phyloP scores from a whole-genome alignment of 768 basidiomycete genomes.

The Leccinum broughii region DNA sequence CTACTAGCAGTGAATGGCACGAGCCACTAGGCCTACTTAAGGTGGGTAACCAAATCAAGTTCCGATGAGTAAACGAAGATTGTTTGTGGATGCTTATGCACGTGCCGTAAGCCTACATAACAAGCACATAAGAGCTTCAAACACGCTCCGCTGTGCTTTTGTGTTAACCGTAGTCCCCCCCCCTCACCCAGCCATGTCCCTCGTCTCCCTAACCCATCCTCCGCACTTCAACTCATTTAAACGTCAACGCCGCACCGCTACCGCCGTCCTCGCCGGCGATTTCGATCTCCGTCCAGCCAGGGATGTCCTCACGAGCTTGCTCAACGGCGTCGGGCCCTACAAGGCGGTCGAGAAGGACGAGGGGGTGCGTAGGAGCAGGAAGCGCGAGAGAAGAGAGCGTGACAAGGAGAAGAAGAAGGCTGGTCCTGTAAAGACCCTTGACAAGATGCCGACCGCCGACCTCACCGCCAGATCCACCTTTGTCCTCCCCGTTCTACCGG shows the following conservation, averaged over 20 bases:
- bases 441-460: constrained; percentile 31
- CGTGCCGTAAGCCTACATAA: constrained; percentile 38
- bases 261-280: constrained; percentile 70
- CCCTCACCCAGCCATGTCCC: constrained; percentile 21
- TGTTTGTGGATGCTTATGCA: constrained; percentile 39
- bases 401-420: constrained; percentile 50
- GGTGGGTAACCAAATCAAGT: constrained; percentile 3
- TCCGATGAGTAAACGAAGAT: constrained; percentile 34
- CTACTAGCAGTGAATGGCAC: background rate
- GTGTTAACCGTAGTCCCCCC: constrained; percentile 18
- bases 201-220: constrained; percentile 17
- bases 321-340: constrained; percentile 74
- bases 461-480: constrained; percentile 17
- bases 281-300: constrained; percentile 68
- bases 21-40: background rate
- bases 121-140: constrained; percentile 37
- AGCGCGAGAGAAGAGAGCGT: constrained; percentile 48
- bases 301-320: constrained; percentile 76
- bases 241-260: constrained; percentile 61
- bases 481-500: constrained; percentile 15
- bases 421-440: constrained; percentile 36
- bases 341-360: constrained; percentile 63
- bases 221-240: constrained; percentile 29
- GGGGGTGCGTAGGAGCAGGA: constrained; percentile 53
- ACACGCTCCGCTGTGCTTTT: constrained; percentile 34